Evolutionary conservation across 2,329 filamentous ascomycete species (phyloP).

Genomic region (Exophiala sideris): DNA sequence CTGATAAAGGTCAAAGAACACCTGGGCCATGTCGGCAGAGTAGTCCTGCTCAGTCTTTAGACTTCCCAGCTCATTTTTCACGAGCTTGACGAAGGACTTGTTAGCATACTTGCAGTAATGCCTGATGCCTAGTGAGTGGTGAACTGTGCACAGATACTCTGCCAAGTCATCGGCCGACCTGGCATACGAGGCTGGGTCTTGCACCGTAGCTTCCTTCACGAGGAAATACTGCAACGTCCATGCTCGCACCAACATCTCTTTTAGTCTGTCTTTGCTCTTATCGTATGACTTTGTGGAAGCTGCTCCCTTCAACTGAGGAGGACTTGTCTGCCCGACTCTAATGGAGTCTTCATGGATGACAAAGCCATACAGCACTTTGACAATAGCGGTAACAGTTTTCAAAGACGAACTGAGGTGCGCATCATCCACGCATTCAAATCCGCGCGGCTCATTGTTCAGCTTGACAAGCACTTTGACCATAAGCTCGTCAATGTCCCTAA

Average conservation of each 20-base stretch:
- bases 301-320: slow-evolving; percentile 56
- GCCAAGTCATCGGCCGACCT: slow-evolving; percentile 69
- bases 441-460: slow-evolving; percentile 62
- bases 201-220: slow-evolving; percentile 69
- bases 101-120: slow-evolving; percentile 81
- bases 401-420: slow-evolving; percentile 72
- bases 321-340: slow-evolving; percentile 67
- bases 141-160: slow-evolving; percentile 74
- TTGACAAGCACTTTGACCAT: slow-evolving; percentile 68
- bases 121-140: slow-evolving; percentile 78
- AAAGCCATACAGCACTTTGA: slow-evolving; percentile 72
- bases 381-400: slow-evolving; percentile 66
- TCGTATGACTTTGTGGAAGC: slow-evolving; percentile 40
- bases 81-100: slow-evolving; percentile 83
- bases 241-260: slow-evolving; percentile 80
- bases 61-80: slow-evolving; percentile 78
- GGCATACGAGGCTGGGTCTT: slow-evolving; percentile 63
- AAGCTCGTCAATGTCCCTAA: slow-evolving; percentile 76
- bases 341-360: slow-evolving; percentile 81
- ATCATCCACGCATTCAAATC: slow-evolving; percentile 82
- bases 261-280: slow-evolving; percentile 64
- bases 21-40: slow-evolving; percentile 81
- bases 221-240: slow-evolving; percentile 87
- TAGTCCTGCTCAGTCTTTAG: slow-evolving; percentile 74
- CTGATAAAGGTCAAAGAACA: slow-evolving; percentile 78